Conservation (phyloP, 345 rosid genomes). For the Microthlaspi erraticum region DNA sequence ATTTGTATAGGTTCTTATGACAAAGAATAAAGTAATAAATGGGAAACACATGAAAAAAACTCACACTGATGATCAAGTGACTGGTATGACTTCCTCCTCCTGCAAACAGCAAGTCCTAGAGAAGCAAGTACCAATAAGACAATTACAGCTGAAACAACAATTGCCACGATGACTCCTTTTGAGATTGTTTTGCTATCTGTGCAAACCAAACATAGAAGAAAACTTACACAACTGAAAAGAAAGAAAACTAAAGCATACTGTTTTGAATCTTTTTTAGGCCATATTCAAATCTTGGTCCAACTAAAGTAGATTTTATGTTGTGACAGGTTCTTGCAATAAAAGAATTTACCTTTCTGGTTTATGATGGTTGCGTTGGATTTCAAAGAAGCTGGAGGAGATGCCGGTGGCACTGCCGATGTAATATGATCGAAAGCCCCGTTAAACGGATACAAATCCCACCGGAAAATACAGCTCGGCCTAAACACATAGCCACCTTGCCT, state of each 20-base stretch:
- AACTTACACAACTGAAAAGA: neutral
- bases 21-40: neutral
- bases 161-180: neutral
- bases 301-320: neutral
- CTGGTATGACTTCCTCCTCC: neutral
- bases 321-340: conserved; percentile 9
- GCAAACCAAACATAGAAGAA: neutral
- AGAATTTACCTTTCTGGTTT: neutral
- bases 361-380: neutral
- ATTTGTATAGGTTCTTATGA: neutral
- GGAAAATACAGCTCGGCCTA: conserved; percentile 32
- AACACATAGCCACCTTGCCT: neutral
- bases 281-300: neutral
- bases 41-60: neutral
- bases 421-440: conserved; percentile 13
- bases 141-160: neutral
- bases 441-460: conserved; percentile 39
- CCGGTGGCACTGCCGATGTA: neutral
- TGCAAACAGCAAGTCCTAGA: conserved; percentile 2
- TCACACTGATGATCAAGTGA: conserved; percentile 10
- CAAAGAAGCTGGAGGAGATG: conserved; percentile 6
- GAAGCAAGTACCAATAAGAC: conserved; percentile 3
- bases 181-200: conserved; percentile 28
- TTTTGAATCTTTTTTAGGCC: no score
- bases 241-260: neutral